Base-by-base conservation (phyloP, 2,329 filamentous ascomycete genomes). In the Ceratocystis cacaofunesta region DNA sequence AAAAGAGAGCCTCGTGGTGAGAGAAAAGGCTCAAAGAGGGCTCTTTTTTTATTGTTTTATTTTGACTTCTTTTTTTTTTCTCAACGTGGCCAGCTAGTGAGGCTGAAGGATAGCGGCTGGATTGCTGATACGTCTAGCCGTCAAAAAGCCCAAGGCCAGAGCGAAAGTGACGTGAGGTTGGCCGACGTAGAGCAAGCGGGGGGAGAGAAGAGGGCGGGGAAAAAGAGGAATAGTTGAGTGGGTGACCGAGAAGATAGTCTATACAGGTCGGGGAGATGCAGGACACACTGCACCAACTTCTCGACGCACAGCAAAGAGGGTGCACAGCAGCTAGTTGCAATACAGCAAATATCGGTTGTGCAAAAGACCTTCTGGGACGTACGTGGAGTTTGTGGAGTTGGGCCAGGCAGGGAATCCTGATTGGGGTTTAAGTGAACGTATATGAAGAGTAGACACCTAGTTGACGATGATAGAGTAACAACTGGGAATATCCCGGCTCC, bases 401-500 rank as follows among this genome's bases (percentile, higher is more conserved):
- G 36, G 30, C 19, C 50, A 58, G 48, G 36, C 62, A 64, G 30
- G 55, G 32, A 58, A 58, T 64, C 62, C 62, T 55, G 36, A 64
- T 64, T 64, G 48, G 50, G 62, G 62, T 64, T 64, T 58, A 64
- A 64, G 62, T 67, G 52, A 58, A n/a, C 30, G 62, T 64, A 41
- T 19, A 36, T 67, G 62, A 64, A 67, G 62, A 64, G 64, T 44
- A 55, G 12, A 55, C 25, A 61, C 10, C 44, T 41, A 64, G 65
- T 63, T 61, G 44, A 48, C 44, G 55, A 61, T 64, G 65, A 62
- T 61, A 55, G 30, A 61, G 36, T 63, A 36, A 19, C 19, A 67
- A 64, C 65, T 64, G 57, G 65, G 65, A 57, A 64, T 67, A 67
- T 64, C 62, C 62, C 63, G 46, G 65, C 58, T 64, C 46, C 10